Evolutionary conservation across 805 yeast genomes (phyloP).

Genomic region (Monosporozyma solicola): DNA sequence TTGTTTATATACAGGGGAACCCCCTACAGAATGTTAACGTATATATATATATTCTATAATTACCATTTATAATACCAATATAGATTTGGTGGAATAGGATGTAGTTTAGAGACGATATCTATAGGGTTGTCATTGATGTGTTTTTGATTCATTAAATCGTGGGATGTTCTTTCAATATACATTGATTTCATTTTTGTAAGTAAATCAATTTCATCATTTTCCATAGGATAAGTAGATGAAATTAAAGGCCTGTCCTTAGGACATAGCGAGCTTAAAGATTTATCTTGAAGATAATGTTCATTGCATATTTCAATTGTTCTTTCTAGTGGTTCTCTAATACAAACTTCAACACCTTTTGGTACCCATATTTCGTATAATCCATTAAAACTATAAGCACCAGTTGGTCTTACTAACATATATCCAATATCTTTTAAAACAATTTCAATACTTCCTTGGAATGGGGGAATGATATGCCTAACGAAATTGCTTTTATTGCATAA

Average conservation of each 20-base stretch:
- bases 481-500: conserved; percentile 20
- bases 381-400: conserved; percentile 35
- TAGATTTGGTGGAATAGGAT: conserved; percentile 17
- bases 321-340: conserved; percentile 45
- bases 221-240: conserved; percentile 23
- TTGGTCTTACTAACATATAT: conserved; percentile 49
- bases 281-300: conserved; percentile 32
- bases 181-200: conserved; percentile 20
- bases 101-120: conserved; percentile 10
- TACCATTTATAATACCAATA: conserved; percentile 29
- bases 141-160: conserved; percentile 16
- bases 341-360: conserved; percentile 46
- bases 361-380: conserved; percentile 42
- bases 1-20: neutral
- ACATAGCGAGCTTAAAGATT: conserved; percentile 18
- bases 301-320: conserved; percentile 15
- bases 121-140: conserved; percentile 13
- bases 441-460: conserved; percentile 61
- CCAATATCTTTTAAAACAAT: conserved; percentile 60
- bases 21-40: neutral
- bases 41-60: neutral
- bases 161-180: conserved; percentile 20
- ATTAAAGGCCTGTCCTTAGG: conserved; percentile 22
- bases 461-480: conserved; percentile 50
- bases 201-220: conserved; percentile 13